Evolutionary conservation across 768 basidiomycete genomes (phyloP).

Genomic region (Gyrodon lividus): DNA sequence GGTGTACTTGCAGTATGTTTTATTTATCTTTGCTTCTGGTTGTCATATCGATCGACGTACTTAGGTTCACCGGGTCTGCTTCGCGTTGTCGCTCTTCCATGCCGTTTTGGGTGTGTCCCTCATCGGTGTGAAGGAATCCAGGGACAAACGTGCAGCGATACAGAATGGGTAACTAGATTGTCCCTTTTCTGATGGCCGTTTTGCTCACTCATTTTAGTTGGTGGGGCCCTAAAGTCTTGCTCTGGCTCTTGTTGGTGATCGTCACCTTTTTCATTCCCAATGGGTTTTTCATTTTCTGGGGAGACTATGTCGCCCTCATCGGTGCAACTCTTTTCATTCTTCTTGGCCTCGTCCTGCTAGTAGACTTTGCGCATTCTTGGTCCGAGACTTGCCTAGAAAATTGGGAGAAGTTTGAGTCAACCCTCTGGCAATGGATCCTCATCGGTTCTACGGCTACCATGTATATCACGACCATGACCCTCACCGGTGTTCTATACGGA

Average conservation of each 20-base stretch:
- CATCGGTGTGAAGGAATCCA: conserved; percentile 86
- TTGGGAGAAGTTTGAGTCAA: conserved; percentile 87
- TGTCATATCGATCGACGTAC: conserved; percentile 6
- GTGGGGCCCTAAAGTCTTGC: conserved; percentile 97
- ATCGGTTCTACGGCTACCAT: conserved; percentile 89
- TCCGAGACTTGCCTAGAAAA: conserved; percentile 95
- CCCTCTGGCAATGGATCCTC: conserved; percentile 94
- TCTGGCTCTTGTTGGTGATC: conserved; percentile 81
- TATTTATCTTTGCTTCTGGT: not conserved
- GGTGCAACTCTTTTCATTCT: conserved; percentile 96
- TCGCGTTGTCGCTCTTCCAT: conserved; percentile 90
- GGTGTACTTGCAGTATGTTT: conserved; percentile 86
- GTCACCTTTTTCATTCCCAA: conserved; percentile 95
- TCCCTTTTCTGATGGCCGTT: conserved; percentile 4
- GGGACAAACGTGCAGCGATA: conserved; percentile 88
- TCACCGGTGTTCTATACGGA: conserved; percentile 86
- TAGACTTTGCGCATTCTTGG: conserved; percentile 99
- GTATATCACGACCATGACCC: conserved; percentile 79
- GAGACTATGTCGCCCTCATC: conserved; percentile 86
- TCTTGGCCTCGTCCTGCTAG: conserved; percentile 92
- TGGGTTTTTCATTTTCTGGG: conserved; percentile 98
- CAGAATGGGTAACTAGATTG: conserved; percentile 81
- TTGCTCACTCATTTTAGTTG: conserved; percentile 53
- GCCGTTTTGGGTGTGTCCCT: conserved; percentile 74
- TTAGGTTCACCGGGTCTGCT: conserved; percentile 94